These are phyloP conservation scores for Argentina anserina DNA, from an alignment of 306 rosid species.

Conservation along the genomic window DNA sequence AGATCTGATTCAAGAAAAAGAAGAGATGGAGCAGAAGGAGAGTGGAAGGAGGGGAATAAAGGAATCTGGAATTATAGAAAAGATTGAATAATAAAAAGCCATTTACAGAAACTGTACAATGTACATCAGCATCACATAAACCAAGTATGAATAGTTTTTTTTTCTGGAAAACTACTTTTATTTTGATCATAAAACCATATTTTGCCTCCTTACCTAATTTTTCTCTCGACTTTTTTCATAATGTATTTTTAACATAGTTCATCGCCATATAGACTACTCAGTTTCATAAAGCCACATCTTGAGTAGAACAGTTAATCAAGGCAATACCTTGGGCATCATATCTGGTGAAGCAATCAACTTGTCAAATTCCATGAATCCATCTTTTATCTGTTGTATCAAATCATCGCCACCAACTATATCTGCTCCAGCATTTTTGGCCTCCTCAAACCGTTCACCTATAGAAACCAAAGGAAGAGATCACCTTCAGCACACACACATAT, in stretches of 20 bases:
- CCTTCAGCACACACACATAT: neutral
- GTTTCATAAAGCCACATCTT: neutral
- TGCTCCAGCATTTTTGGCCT: conserved; percentile 96
- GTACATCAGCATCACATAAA: neutral
- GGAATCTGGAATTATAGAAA: neutral
- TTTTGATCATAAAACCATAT: conserved; percentile 4
- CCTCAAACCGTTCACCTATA: conserved; percentile 88
- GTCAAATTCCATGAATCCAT: conserved; percentile 99
- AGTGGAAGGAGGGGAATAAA: neutral
- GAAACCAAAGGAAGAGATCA: conserved; percentile 13
- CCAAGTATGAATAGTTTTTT: neutral
- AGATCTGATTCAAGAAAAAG: neutral
- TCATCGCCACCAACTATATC: conserved; percentile 99
- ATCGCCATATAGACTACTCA: neutral
- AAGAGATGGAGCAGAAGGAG: neutral
- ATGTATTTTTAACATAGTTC: neutral
- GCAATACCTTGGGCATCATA: conserved; percentile 97
- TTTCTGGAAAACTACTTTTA: neutral
- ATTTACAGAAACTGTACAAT: neutral
- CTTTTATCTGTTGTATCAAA: conserved; percentile 93
- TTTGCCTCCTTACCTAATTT: neutral
- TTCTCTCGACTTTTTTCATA: neutral
- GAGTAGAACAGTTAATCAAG: conserved; percentile 27
- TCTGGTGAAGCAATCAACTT: conserved; percentile 98
- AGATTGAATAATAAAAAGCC: conserved; percentile 5